These are phyloP conservation scores for Phaeotremella skinneri DNA, from an alignment of 768 basidiomycete species.

Conservation along the genomic window DNA sequence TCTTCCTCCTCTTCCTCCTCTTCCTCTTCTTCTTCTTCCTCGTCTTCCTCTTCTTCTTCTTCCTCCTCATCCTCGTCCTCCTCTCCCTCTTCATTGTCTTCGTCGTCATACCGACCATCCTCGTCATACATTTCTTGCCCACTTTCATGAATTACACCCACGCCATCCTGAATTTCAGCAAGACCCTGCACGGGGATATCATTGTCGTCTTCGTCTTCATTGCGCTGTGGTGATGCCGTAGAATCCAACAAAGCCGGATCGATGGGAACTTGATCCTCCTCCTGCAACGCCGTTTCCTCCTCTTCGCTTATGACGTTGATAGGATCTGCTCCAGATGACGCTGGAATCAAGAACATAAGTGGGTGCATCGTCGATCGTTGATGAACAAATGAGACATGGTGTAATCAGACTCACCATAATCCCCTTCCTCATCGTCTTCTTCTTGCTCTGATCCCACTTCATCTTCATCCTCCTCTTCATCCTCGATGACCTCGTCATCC, in stretches of 20 bases:
- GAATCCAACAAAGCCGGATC: not conserved
- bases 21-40: slow-evolving; percentile 3
- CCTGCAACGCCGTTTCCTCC: not conserved
- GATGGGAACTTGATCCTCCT: not conserved
- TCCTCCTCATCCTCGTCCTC: not conserved
- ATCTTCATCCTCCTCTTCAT: not conserved
- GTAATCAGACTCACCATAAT: not conserved
- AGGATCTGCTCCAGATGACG: not conserved
- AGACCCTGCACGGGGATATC: too few relatives aligned
- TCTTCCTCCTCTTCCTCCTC: not conserved
- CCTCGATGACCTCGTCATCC: not conserved
- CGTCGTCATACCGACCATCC: not conserved
- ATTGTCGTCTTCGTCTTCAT: slow-evolving; percentile 1
- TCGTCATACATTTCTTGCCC: not conserved
- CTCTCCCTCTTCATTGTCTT: not conserved
- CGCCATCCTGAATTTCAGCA: too few relatives aligned
- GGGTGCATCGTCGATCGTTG: too few relatives aligned
- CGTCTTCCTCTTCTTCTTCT: not conserved
- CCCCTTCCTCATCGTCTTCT: not conserved
- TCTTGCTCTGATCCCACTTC: not conserved
- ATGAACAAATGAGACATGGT: too few relatives aligned
- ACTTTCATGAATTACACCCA: not conserved
- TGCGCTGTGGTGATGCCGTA: not conserved
- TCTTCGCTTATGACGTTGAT: not conserved
- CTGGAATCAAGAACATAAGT: too few relatives aligned